Percentiles rank a stretch among this genome's conserved stretches.
phyloP scores from a whole-genome alignment of 345 rosid species.

The Citrus australasica region DNA sequence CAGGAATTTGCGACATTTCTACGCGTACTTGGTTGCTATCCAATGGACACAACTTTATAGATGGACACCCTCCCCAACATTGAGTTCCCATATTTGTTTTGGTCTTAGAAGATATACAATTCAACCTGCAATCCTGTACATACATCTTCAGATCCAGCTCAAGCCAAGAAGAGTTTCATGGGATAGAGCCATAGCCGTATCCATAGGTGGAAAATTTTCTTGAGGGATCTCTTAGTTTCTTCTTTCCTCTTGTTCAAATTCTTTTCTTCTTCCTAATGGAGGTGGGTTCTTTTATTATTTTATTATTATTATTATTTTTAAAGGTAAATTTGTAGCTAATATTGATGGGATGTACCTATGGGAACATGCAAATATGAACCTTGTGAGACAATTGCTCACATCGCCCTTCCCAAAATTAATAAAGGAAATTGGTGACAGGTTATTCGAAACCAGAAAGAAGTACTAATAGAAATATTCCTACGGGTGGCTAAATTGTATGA shows the following conservation, averaged over 20 bases:
- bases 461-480: no score
- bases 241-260: background rate
- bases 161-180: background rate
- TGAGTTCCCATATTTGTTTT: background rate
- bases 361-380: no score
- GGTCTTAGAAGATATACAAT: background rate
- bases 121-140: conserved; percentile 10
- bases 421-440: no score
- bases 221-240: background rate
- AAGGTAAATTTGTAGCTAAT: no score
- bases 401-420: no score
- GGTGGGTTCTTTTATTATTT: background rate
- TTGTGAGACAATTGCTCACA: no score
- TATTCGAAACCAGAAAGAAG: no score
- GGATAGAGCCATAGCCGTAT: background rate
- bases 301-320: no score
- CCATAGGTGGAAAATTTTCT: background rate
- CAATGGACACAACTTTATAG: conserved; percentile 34
- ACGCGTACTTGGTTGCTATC: conserved; percentile 83
- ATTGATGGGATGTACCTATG: no score
- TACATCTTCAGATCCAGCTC: background rate
- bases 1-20: conserved; percentile 82
- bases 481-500: no score
- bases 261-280: background rate
- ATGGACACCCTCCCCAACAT: background rate